A percentile compares a stretch with the other conserved stretches of the same genome.
Evolutionary conservation across 257 asterid genomes (phyloP).

Genomic region (Misopates orontium): DNA sequence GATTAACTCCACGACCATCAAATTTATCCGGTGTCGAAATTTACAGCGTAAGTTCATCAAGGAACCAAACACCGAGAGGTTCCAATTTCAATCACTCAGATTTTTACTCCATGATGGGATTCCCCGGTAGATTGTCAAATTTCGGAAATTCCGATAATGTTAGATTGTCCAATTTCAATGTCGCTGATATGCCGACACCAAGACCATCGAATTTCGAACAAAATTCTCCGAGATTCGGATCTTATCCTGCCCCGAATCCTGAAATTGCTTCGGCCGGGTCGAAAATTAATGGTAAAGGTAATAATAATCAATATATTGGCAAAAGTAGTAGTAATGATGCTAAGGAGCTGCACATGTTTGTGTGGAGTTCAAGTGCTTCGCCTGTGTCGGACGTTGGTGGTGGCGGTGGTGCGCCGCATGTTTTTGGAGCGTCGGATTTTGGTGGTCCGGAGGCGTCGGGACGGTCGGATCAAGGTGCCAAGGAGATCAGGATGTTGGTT

Average conservation of each 20-base stretch:
- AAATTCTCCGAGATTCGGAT: constrained; percentile 79
- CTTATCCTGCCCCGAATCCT: constrained; percentile 94
- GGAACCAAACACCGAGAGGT: constrained; percentile 55
- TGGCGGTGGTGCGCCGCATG: constrained; percentile 40
- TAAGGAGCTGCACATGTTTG: constrained; percentile 96
- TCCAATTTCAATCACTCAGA: constrained; percentile 58
- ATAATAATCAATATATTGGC: constrained; percentile 29
- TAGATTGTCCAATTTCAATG: constrained; percentile 66
- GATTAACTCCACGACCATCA: constrained; percentile 51
- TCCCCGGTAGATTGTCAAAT: constrained; percentile 66
- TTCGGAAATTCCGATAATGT: constrained; percentile 78
- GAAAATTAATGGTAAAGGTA: constrained; percentile 40
- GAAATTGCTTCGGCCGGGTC: constrained; percentile 68
- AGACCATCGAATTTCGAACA: constrained; percentile 91
- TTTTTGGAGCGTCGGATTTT: constrained; percentile 53
- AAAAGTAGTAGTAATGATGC: constrained; percentile 56
- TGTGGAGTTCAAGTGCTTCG: constrained; percentile 96
- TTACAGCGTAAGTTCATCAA: constrained; percentile 55
- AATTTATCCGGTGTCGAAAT: constrained; percentile 56
- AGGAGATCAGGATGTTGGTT: constrained; percentile 86
- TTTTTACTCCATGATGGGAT: constrained; percentile 64
- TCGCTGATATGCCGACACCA: constrained; percentile 88
- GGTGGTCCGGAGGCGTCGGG: constrained; percentile 59
- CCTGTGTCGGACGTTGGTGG: constrained; percentile 74
- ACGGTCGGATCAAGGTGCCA: constrained; percentile 85